Base-by-base conservation (phyloP, 106 monocot species). In the Allium sativum region DNA sequence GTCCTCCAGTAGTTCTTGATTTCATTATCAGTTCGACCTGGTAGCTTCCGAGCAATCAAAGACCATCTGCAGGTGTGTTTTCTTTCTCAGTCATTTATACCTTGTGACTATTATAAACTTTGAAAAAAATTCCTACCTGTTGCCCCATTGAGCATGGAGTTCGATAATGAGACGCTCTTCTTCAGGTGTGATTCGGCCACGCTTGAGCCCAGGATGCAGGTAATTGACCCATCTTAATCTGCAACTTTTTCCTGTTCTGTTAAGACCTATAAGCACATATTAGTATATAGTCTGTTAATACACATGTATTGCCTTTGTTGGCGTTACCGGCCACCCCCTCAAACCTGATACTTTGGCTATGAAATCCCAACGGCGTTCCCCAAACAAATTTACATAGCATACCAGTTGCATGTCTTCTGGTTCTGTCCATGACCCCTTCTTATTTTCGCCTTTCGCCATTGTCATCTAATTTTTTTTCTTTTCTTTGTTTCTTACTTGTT, bases 301-400 rank as follows among this genome's bases (percentile, higher is more conserved):
- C 73, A 76, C 31, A 31, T 31, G 31, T 31, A 31, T 31, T 31
- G 31, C 31, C 31, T 31, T 31, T 31, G 31, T 31, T 31, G 31
- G 31, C 31, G 31, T 31, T 31, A 31, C 31, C 31, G 1, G 31
- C 63, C 72, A 72, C 64, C 84, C 71, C 73, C 84, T 82, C 89
- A 69, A 86, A 86, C 86, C 91, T 86, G 91, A 83, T 48, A 83
- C 83, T 71, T 82, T 75, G 46, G 91, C 91, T 75, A 92, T 75
- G 86, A 92, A 86, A 83, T 92, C 91, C 91, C 91, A 86, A 65
- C 86, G 86, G 56, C 91, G 82, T 75, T 91, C 86, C 40, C 91
- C 91, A 66, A 91, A 78, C 72, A 91, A 80, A 11, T 70, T 65
- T 62, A 86, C 83, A 72, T 70, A 80, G 80, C 77, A 76, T 70